Percentiles rank a stretch among this genome's conserved stretches.
Evolutionary conservation across 2,329 filamentous ascomycete species (phyloP).

Genomic region (Phyllosticta ampelicida): DNA sequence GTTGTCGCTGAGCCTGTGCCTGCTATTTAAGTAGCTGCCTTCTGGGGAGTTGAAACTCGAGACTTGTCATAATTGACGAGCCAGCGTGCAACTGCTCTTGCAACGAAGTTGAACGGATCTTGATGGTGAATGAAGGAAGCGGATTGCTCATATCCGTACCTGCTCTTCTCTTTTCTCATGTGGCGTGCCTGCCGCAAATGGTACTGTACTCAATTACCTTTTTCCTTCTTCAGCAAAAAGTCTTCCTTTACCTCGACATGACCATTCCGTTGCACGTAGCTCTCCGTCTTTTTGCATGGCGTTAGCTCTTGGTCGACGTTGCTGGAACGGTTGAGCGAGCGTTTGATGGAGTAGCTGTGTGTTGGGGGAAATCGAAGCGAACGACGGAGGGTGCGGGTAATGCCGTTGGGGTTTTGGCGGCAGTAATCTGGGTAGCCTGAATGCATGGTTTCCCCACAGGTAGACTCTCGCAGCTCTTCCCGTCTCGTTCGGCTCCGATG

Average conservation of each 20-base stretch:
- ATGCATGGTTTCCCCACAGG: neutral
- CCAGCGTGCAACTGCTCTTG: neutral
- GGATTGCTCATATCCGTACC: neutral
- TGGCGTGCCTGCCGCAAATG: neutral
- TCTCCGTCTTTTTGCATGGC: neutral
- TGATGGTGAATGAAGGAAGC: slow-evolving; percentile 5
- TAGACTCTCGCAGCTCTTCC: neutral
- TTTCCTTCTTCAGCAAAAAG: neutral
- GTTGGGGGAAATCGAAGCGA: neutral
- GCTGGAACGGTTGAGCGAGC: neutral
- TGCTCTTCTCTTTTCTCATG: neutral
- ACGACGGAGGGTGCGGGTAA: neutral
- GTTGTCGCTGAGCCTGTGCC: neutral
- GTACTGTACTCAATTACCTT: neutral
- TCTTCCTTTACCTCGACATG: neutral
- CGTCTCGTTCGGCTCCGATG: neutral
- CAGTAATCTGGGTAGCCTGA: neutral
- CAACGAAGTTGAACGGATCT: slow-evolving; percentile 8
- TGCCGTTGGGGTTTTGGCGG: neutral
- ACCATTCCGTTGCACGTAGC: neutral
- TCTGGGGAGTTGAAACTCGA: neutral
- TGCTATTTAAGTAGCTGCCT: neutral
- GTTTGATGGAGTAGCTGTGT: neutral
- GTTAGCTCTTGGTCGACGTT: neutral
- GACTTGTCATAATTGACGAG: neutral